Evolutionary conservation across 2,329 filamentous ascomycete species (phyloP).

Genomic region (Neonectria faginata): DNA sequence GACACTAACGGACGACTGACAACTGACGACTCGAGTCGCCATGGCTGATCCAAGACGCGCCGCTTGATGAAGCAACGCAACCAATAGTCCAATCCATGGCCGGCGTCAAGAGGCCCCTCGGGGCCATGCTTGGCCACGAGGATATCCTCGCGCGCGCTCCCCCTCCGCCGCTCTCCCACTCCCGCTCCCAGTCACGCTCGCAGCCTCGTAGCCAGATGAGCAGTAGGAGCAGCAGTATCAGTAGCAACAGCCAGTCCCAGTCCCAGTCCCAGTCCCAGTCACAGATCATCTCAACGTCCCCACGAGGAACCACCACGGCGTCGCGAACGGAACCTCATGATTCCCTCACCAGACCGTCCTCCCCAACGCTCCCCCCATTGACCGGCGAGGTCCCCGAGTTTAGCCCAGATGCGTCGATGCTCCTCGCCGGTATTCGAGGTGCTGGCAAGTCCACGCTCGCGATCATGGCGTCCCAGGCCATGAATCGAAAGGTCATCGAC

Average conservation of each 20-base stretch:
- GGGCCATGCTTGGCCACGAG: constrained; percentile 49
- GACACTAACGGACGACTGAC: background rate
- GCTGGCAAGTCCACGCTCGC: constrained; percentile 82
- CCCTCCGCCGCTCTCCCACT: constrained; percentile 20
- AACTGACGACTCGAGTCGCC: constrained; percentile 8
- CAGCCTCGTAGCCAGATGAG: constrained; percentile 33
- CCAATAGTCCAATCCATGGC: constrained; percentile 45
- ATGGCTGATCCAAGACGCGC: constrained; percentile 34
- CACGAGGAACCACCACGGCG: constrained; percentile 16
- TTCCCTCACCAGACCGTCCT: constrained; percentile 43
- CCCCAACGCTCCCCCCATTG: constrained; percentile 41
- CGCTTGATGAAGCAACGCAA: constrained; percentile 41
- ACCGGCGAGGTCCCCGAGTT: constrained; percentile 57
- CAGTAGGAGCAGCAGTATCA: constrained; percentile 33
- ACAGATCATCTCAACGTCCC: constrained; percentile 19
- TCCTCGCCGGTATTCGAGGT: constrained; percentile 78
- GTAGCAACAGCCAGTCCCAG: constrained; percentile 32
- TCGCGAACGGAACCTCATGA: constrained; percentile 36
- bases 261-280: constrained; percentile 32
- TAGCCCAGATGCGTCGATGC: constrained; percentile 73
- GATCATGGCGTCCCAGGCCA: constrained; percentile 78
- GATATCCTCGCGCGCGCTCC: constrained; percentile 33
- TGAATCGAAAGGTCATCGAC: constrained; percentile 76
- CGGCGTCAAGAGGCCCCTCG: constrained; percentile 56
- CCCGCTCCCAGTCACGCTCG: constrained; percentile 23